phyloP scores from a whole-genome alignment of 2,329 filamentous ascomycete genomes.

The Pseudocercospora musae region DNA sequence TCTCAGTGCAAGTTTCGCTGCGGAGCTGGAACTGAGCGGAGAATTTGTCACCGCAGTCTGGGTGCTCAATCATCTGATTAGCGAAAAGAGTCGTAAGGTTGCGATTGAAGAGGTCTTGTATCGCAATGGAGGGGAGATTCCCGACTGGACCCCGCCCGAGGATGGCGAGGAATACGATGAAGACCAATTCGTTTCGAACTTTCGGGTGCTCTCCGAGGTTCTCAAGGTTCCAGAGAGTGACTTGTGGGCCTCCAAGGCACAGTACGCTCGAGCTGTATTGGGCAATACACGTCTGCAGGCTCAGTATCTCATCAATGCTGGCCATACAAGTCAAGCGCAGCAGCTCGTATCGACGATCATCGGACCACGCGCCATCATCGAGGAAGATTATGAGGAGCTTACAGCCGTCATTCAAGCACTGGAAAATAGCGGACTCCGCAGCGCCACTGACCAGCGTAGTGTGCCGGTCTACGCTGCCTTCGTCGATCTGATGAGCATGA shows the following conservation, averaged over 20 bases:
- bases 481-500: conserved; percentile 19
- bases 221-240: conserved; percentile 71
- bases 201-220: conserved; percentile 39
- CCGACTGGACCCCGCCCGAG: conserved; percentile 47
- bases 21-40: conserved; percentile 32
- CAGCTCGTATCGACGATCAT: conserved; percentile 76
- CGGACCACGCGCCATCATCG: conserved; percentile 77
- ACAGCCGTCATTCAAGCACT: conserved; percentile 70
- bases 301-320: conserved; percentile 73
- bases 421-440: conserved; percentile 40
- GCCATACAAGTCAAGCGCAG: conserved; percentile 67
- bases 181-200: conserved; percentile 15
- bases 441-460: conserved; percentile 69
- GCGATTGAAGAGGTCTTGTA: conserved; percentile 53
- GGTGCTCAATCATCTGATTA: conserved; percentile 33
- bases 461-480: conserved; percentile 66
- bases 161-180: conserved; percentile 39
- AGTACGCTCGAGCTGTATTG: conserved; percentile 71
- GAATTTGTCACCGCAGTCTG: conserved; percentile 30
- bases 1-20: conserved; percentile 53
- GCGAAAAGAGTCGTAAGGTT: conserved; percentile 22
- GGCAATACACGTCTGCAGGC: conserved; percentile 70
- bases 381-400: conserved; percentile 71
- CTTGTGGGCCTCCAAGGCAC: conserved; percentile 84
- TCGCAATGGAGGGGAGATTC: conserved; percentile 68